A percentile compares a stretch with the other conserved stretches of the same genome.
These are phyloP conservation scores for Pleurotus djamor DNA, from an alignment of 768 basidiomycete species.

Conservation along the genomic window DNA sequence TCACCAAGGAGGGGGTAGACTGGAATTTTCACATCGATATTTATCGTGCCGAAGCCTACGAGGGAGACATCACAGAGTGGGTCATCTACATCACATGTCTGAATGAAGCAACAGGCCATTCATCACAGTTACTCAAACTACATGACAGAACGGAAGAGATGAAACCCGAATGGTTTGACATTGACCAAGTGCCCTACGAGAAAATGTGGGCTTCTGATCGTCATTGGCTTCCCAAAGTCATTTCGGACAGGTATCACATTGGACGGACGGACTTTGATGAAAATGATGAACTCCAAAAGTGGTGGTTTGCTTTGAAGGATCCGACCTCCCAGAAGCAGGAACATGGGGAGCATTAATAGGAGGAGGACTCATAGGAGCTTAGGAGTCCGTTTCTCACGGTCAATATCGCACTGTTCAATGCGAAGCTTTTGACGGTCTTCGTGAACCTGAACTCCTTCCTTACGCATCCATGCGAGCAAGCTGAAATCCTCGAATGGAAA, in stretches of 20 bases:
- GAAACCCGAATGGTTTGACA: conserved; percentile 78
- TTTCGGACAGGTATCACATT: conserved; percentile 34
- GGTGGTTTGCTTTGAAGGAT: conserved; percentile 39
- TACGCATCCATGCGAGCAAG: neutral
- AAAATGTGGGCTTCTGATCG: conserved; percentile 62
- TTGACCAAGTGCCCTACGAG: conserved; percentile 56
- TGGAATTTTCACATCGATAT: conserved; percentile 73
- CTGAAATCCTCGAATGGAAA: conserved; percentile 54
- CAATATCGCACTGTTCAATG: neutral
- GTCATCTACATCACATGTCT: conserved; percentile 16
- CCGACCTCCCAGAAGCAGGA: too few relatives aligned
- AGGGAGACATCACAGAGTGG: conserved; percentile 66
- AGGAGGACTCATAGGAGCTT: neutral
- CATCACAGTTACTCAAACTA: neutral
- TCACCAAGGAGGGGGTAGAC: conserved; percentile 50
- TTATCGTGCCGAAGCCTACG: conserved; percentile 61
- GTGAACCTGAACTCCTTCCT: neutral
- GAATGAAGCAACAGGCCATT: neutral
- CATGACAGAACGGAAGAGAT: conserved; percentile 77
- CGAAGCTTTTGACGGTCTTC: neutral
- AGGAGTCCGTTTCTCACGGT: neutral
- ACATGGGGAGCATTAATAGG: neutral
- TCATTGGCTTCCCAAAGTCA: conserved; percentile 67
- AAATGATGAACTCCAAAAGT: conserved; percentile 32
- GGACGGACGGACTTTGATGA: conserved; percentile 44